Evolutionary conservation across 2,329 filamentous ascomycete genomes (phyloP).

Genomic region (Gaeumannomyces tritici): DNA sequence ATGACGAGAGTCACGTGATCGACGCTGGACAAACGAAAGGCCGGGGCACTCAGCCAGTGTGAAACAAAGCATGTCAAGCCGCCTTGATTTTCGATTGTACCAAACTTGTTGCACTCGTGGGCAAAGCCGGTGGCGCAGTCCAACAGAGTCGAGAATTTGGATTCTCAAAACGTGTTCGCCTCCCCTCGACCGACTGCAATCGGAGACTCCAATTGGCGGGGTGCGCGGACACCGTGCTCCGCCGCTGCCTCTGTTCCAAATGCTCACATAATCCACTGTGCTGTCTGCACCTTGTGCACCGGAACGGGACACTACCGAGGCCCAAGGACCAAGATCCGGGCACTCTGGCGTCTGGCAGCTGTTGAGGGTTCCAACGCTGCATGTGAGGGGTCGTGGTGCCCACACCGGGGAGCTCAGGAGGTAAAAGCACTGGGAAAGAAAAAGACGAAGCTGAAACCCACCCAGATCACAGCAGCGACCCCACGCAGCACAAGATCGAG

Average conservation of each 20-base stretch:
- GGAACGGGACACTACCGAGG: constrained; percentile 5
- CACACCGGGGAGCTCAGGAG: not conserved
- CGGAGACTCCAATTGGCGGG: not conserved
- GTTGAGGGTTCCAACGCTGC: too few relatives aligned
- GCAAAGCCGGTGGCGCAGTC: not conserved
- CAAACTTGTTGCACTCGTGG: not conserved
- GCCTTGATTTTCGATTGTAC: not conserved
- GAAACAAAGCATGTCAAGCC: not conserved
- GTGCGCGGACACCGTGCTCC: not conserved
- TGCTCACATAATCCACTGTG: not conserved
- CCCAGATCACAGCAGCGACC: not conserved
- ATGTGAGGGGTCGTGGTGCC: too few relatives aligned
- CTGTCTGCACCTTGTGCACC: not conserved
- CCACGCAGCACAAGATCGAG: not conserved
- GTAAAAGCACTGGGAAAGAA: not conserved
- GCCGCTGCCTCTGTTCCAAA: not conserved
- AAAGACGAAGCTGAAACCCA: not conserved
- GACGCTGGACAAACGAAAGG: not conserved
- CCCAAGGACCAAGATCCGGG: not conserved
- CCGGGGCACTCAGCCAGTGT: not conserved
- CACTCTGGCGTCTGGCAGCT: too few relatives aligned
- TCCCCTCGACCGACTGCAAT: not conserved
- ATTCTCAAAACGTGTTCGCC: not conserved
- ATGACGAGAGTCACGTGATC: not conserved
- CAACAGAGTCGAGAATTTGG: not conserved